Evolutionary conservation across 1,284 basidiomycete species (phyloP).

Genomic region (Melanopsichium pennsylvanicum): DNA sequence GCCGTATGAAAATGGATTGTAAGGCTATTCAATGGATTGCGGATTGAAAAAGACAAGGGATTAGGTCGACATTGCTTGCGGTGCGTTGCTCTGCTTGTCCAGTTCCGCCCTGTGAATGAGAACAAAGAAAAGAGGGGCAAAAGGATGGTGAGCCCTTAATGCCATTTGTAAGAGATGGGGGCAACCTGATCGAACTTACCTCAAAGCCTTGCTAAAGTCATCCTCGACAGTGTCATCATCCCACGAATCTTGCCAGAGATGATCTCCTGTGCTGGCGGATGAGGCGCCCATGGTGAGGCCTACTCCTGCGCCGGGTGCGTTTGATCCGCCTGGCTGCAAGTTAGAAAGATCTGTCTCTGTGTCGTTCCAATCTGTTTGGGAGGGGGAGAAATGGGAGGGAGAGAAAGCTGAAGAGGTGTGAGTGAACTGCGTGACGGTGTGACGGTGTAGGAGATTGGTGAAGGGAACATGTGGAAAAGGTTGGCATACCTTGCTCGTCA

Average conservation of each 20-base stretch:
- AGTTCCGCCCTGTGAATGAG: conserved; percentile 45
- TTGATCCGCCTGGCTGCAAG: conserved; percentile 65
- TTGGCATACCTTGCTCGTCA: conserved; percentile 61
- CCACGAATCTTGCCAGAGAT: conserved; percentile 99
- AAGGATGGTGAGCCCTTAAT: neutral
- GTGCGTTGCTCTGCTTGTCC: conserved; percentile 46
- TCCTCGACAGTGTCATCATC: conserved; percentile 98
- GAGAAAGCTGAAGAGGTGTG: too few species aligned
- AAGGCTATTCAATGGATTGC: too few species aligned
- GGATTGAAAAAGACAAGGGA: too few species aligned
- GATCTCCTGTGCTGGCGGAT: conserved; percentile 64
- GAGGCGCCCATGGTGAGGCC: conserved; percentile 48
- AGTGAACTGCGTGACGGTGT: too few species aligned
- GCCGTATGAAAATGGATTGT: too few species aligned
- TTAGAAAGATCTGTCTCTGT: conserved; percentile 81
- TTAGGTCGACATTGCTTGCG: conserved; percentile 52
- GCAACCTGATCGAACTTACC: conserved; percentile 76
- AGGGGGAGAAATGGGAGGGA: too few species aligned
- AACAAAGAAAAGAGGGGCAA: neutral
- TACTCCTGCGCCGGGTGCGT: conserved; percentile 30
- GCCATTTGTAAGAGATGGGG: too few species aligned
- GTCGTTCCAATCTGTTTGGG: conserved; percentile 79
- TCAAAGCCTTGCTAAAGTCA: conserved; percentile 91
- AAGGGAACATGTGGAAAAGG: too few species aligned
- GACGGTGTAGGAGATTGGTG: too few species aligned